Evolutionary conservation across 495 filamentous ascomycete genomes (phyloP), one percentile per base, ranked within the genome.

Genomic region (Cercophora samala): DNA sequence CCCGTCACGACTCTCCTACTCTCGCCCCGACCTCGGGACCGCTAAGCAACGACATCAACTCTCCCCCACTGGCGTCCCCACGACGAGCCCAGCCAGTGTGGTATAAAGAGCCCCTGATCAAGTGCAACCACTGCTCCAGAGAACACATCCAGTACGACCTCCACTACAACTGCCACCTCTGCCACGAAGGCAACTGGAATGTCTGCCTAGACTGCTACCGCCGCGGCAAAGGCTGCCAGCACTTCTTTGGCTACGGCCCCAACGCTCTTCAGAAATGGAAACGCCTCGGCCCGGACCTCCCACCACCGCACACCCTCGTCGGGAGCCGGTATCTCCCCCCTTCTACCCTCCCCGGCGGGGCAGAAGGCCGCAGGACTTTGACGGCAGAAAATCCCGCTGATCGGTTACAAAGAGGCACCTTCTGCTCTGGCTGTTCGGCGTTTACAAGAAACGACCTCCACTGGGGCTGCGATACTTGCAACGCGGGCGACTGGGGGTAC

Each of bases 401-500:
- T 42, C 81, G 91, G 19, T 77, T 96, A n/a, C 85, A 91, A 74
- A 85, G 83, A 58, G 93, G 93, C n/a, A 83, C 88, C 23, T 97
- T 97, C 75, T 97, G 93, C 77, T 84, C 86, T 25, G 83, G 85
- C 53, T 97, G 93, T 72, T 77, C 81, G n/a, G 81, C 84, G 0
- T 88, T 85, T 75, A 81, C 91, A 0, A 5, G 37, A 2, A 92
- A 95, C 66, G 83, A 88, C 23, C 91, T 89, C 73, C 93, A 89
- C 73, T 97, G 92, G 93, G 86, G 89, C 66, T 97, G 93, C 75
- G 85, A 86, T 64, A 69, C 81, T 51, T 97, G 93, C 77, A 96
- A 96, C 70, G 89, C 93, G 63, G 93, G 91, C 25, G 92, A 93
- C 71, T 97, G 93, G 93, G 93, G 93, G 0, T 97, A 91, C 71